Conservation (phyloP, 331 rosid genomes). For the Rosa hybrid region DNA sequence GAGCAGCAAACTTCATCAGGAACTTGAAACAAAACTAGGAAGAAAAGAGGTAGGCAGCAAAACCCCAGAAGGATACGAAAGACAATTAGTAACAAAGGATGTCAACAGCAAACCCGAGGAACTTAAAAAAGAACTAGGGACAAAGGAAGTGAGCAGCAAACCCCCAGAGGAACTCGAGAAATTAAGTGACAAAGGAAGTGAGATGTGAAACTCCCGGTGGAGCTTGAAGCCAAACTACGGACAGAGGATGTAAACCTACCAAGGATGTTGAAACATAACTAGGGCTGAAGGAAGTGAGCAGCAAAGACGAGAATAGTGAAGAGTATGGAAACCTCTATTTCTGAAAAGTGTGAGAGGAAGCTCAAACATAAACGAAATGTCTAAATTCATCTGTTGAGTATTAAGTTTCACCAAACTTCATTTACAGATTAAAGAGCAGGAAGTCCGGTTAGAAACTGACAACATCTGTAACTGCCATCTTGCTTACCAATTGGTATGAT, state of each 20-base stretch:
- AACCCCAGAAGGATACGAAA: background rate
- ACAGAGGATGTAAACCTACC: background rate
- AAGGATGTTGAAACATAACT: background rate
- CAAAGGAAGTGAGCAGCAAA: constrained; percentile 1
- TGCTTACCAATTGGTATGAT: background rate
- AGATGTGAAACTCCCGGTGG: background rate
- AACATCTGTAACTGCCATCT: background rate
- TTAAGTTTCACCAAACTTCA: background rate
- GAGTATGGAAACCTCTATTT: background rate
- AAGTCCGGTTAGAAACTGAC: background rate
- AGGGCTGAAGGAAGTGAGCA: background rate
- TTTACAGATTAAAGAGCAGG: background rate
- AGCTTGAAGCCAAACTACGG: background rate
- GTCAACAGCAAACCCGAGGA: too few species aligned
- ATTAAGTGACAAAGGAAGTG: background rate
- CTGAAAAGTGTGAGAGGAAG: background rate
- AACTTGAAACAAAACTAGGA: background rate
- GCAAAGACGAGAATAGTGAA: background rate
- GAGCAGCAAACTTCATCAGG: background rate
- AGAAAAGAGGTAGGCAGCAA: background rate
- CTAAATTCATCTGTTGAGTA: background rate
- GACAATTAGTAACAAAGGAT: too few species aligned
- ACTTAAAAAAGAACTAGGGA: background rate
- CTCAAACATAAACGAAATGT: background rate
- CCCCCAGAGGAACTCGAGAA: background rate